Conservation (phyloP, 371 early-diverging fungal genomes). For the Mucor lusitanicus region DNA sequence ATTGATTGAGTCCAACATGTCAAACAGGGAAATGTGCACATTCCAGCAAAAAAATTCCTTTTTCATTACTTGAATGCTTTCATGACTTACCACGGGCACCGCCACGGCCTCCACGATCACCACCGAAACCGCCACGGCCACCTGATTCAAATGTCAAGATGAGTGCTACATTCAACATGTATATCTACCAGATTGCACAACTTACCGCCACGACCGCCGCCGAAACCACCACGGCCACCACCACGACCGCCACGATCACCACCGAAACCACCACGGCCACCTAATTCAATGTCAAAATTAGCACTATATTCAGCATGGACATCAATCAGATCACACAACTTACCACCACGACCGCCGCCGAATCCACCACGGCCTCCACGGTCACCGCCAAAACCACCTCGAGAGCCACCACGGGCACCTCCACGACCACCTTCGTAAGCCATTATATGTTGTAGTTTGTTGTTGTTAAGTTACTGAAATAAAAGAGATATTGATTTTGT, state of each 20-base stretch:
- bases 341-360: conserved; percentile 47
- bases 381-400: too few species aligned
- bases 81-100: conserved; percentile 43
- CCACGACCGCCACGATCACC: too few species aligned
- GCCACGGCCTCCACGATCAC: too few species aligned
- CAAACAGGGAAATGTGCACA: neutral
- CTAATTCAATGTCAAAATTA: neutral
- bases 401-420: conserved; percentile 48
- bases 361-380: conserved; percentile 29
- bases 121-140: conserved; percentile 52
- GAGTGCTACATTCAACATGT: too few species aligned
- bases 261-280: conserved; percentile 34
- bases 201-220: conserved; percentile 47
- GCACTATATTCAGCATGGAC: too few species aligned
- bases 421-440: conserved; percentile 30
- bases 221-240: conserved; percentile 45
- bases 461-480: neutral
- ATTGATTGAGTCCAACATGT: neutral
- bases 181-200: too few species aligned
- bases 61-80: neutral
- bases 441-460: conserved; percentile 18
- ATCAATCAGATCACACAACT: conserved; percentile 5
- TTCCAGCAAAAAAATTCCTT: neutral
- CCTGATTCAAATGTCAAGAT: too few species aligned
- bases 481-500: conserved; percentile 7